A percentile compares a stretch with the other conserved stretches of the same genome.
These are phyloP conservation scores for Fusarium guadeloupense DNA, from an alignment of 2,329 filamentous ascomycete genomes.

Conservation along the genomic window DNA sequence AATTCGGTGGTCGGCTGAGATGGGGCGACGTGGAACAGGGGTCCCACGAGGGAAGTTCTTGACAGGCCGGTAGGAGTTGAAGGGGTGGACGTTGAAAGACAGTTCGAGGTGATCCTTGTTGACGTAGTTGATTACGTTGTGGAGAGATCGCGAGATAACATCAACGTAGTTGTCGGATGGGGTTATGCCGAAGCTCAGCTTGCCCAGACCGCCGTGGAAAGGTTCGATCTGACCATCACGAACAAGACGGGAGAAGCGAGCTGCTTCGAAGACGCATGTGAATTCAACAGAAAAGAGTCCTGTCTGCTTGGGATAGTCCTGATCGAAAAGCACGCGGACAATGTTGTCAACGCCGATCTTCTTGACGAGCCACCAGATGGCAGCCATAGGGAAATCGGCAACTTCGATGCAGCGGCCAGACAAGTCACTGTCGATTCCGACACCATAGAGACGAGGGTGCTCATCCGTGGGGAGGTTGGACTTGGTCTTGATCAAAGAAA, in stretches of 20 bases:
- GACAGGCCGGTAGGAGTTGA: neutral
- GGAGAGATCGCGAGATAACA: neutral
- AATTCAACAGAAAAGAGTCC: slow-evolving; percentile 35
- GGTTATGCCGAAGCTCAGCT: neutral
- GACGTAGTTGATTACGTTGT: neutral
- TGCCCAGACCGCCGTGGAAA: neutral
- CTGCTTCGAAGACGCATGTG: slow-evolving; percentile 16
- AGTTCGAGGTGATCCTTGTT: neutral
- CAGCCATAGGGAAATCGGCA: slow-evolving; percentile 20
- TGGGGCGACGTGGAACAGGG: neutral
- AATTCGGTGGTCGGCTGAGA: neutral
- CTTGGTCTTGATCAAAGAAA: rapidly evolving
- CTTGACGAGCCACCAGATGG: slow-evolving; percentile 36
- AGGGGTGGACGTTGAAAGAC: slow-evolving; percentile 1
- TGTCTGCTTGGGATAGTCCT: rapidly evolving
- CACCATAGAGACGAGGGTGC: neutral
- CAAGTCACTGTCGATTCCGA: neutral
- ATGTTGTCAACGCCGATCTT: slow-evolving; percentile 21
- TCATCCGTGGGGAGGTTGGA: neutral
- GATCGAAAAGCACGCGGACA: neutral
- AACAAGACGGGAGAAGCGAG: neutral
- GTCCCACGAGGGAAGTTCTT: neutral
- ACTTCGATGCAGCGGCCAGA: slow-evolving; percentile 31
- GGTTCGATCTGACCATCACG: neutral
- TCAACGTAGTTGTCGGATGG: neutral